Conservation (phyloP, 208 protist species). For the Acanthamoeba divionensis region DNA sequence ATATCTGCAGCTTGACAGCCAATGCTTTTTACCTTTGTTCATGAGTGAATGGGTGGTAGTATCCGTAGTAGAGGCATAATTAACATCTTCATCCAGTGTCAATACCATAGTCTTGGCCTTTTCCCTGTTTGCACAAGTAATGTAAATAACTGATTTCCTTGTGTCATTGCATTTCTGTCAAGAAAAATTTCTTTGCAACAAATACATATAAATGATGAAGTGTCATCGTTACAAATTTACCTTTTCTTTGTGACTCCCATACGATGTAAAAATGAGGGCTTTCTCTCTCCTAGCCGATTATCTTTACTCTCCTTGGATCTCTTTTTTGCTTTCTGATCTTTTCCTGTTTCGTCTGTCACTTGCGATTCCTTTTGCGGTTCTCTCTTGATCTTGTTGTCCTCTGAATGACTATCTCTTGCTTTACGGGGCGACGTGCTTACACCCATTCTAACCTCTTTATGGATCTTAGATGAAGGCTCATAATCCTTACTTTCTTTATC, state of each 20-base stretch:
- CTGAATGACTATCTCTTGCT: too few species aligned
- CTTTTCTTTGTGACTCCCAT: constrained; percentile 9
- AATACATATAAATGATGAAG: too few species aligned
- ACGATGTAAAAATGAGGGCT: neutral
- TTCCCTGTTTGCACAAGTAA: neutral
- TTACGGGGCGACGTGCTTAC: too few species aligned
- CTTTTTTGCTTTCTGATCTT: neutral
- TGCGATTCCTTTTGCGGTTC: neutral
- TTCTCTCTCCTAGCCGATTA: neutral
- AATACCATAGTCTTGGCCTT: constrained; percentile 40
- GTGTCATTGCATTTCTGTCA: too few species aligned
- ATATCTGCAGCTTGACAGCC: neutral
- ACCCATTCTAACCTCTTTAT: too few species aligned
- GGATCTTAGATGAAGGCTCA: too few species aligned
- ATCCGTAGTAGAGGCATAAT: constrained; percentile 33
- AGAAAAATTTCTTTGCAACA: too few species aligned
- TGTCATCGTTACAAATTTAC: too few species aligned
- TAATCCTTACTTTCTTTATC: too few species aligned
- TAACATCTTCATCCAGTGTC: constrained; percentile 42
- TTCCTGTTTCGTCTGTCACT: neutral
- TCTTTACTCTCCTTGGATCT: neutral
- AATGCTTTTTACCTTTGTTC: neutral
- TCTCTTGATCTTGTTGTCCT: neutral
- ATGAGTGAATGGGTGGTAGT: constrained; percentile 2
- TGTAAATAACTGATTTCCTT: neutral